A percentile compares a stretch with the other conserved stretches of the same genome.
Evolutionary conservation across 1,284 basidiomycete genomes (phyloP).

Genomic region (Ceratobasidium sp.): DNA sequence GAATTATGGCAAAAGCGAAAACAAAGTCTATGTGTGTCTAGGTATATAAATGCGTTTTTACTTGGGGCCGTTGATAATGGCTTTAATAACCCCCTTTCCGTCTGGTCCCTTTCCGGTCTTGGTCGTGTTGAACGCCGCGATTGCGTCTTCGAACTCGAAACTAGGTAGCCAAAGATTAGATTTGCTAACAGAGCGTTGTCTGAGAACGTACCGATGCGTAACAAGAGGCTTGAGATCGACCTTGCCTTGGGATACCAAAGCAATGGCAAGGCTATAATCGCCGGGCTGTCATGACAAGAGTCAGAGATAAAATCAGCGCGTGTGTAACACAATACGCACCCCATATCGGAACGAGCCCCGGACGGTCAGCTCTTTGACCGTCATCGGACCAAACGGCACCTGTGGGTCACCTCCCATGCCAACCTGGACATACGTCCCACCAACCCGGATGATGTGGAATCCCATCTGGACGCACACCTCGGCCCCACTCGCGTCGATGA

Average conservation of each 20-base stretch:
- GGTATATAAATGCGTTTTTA: conserved; percentile 4
- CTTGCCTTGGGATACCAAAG: conserved; percentile 57
- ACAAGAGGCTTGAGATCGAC: conserved; percentile 60
- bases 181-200: neutral
- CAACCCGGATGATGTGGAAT: conserved; percentile 65
- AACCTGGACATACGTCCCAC: conserved; percentile 63
- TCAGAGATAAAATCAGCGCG: conserved; percentile 31
- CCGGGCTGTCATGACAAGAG: conserved; percentile 62
- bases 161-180: conserved; percentile 39
- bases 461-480: conserved; percentile 67
- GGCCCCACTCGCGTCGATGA: conserved; percentile 65
- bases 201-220: conserved; percentile 63
- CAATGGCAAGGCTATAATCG: conserved; percentile 64
- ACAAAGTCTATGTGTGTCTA: neutral
- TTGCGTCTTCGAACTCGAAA: conserved; percentile 57
- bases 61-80: conserved; percentile 77
- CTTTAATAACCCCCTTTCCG: conserved; percentile 59
- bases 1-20: neutral
- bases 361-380: conserved; percentile 79
- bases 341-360: conserved; percentile 81
- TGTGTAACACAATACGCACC: conserved; percentile 20
- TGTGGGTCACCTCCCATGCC: conserved; percentile 53
- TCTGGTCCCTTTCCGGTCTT: conserved; percentile 71
- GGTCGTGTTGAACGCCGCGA: conserved; percentile 60
- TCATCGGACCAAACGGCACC: conserved; percentile 59